A percentile compares a stretch with the other conserved stretches of the same genome.
Conservation (phyloP, 2,329 filamentous ascomycete genomes). For the Periglandula ipomoeae region DNA sequence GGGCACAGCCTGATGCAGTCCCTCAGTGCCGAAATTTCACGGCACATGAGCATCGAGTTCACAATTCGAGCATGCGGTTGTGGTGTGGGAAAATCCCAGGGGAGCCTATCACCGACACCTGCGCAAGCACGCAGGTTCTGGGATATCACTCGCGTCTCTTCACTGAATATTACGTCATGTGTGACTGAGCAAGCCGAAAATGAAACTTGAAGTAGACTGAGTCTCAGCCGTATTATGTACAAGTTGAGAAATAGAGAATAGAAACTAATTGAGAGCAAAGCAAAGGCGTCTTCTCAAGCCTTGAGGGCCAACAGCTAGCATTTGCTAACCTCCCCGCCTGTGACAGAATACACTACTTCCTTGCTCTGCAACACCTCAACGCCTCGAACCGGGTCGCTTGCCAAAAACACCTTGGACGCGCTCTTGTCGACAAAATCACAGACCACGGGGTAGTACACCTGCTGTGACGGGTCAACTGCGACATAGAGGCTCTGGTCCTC, state of each 20-base stretch:
- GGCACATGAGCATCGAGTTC: too few relatives aligned
- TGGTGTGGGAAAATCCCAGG: too few relatives aligned
- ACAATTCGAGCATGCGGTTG: too few relatives aligned
- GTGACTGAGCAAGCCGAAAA: too few relatives aligned
- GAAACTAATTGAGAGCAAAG: background rate
- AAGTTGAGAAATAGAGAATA: background rate
- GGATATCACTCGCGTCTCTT: too few relatives aligned
- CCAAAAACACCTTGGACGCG: slow-evolving; percentile 19
- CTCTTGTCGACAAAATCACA: slow-evolving; percentile 17
- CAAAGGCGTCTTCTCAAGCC: background rate
- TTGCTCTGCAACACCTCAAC: slow-evolving; percentile 14
- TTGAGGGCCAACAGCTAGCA: slow-evolving; percentile 7
- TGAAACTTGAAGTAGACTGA: too few relatives aligned
- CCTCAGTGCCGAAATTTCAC: background rate
- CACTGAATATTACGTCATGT: too few relatives aligned
- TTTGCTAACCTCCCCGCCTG: slow-evolving; percentile 16
- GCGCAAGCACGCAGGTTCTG: too few relatives aligned
- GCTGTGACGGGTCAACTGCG: slow-evolving; percentile 12
- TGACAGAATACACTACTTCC: slow-evolving; percentile 17
- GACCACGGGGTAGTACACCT: slow-evolving; percentile 19
- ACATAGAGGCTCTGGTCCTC: slow-evolving; percentile 12
- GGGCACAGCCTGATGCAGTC: background rate
- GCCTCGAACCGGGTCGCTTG: slow-evolving; percentile 14
- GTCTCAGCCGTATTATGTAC: too few relatives aligned
- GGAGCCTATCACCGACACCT: too few relatives aligned